Evolutionary conservation across 2,329 filamentous ascomycete species (phyloP), one percentile per base, ranked within the genome.

Genomic region (Paradendryphiella salina): DNA sequence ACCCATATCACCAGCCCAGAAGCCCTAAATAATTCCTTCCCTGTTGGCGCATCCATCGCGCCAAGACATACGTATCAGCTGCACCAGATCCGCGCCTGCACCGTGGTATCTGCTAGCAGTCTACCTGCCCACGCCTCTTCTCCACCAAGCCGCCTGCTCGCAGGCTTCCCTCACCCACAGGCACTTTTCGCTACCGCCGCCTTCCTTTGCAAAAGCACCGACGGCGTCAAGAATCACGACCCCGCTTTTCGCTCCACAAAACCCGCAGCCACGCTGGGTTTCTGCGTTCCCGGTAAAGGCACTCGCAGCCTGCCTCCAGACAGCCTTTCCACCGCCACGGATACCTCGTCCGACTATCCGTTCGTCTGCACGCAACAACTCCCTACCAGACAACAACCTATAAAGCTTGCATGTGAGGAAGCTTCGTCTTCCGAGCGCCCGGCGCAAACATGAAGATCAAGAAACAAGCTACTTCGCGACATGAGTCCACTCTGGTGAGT

Each of bases 381-480:
- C 10, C 32, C 32, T 29, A 21, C 50, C 41, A 40, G 49, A 52
- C 29, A 45, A 36, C 45, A 23, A 17, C 38, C 33, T 36, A 37
- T 20, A 48, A 36, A 44, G 53, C 41, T 62, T 64, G 66, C 60
- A 71, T 67, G 66, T 71, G 64, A 69, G 71, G 58, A 63, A 63
- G 64, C 59, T 59, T 55, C 56, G 62, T 63, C 61, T 65, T 68
- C 69, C 61, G 61, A 65, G 67, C 65, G 67, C 70, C 63, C 63
- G 64, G 60, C 65, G 67, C 63, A 68, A 69, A 54, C 60, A 80
- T 80, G 78, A 80, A 77, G 76, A 82, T 82, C 68, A 80, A 79
- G 73, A 82, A 82, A 73, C 75, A 77, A 61, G 77, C 79, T 63
- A 79, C 77, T 40, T 75, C 79, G 65, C 75, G 78, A 65, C 80